Percentiles rank a stretch among this genome's conserved stretches.
Conservation (phyloP, 345 rosid species). For the Populus ilicifolia region DNA sequence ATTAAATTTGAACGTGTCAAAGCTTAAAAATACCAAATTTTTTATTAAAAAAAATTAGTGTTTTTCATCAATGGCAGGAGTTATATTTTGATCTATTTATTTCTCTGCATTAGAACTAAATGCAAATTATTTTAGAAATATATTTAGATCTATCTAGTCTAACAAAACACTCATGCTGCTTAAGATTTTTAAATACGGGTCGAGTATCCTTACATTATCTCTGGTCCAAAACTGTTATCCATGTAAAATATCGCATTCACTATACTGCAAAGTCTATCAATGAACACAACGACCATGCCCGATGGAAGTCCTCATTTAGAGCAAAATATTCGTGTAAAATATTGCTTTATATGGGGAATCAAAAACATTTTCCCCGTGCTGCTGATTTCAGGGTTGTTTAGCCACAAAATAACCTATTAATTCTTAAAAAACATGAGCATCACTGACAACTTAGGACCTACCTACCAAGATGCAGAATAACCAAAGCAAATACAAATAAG, state of each 20-base stretch:
- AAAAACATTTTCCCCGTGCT: not conserved
- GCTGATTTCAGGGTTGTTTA: not conserved
- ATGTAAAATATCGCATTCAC: not conserved
- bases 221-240: conserved; percentile 14
- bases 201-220: conserved; percentile 4
- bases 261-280: not conserved
- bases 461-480: not conserved
- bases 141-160: no score
- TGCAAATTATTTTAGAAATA: no score
- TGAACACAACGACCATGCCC: not conserved
- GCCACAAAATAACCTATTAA: no score
- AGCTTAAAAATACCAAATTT: no score
- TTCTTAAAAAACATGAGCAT: not conserved
- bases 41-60: no score
- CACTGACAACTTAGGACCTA: not conserved
- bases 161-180: conserved; percentile 8
- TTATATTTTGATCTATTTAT: no score
- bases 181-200: not conserved
- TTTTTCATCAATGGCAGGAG: no score
- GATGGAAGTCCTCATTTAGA: not conserved
- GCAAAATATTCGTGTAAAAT: not conserved
- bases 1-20: no score
- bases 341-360: not conserved
- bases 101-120: no score
- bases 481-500: not conserved